Evolutionary conservation across 805 yeast species (phyloP).

Genomic region (Millerozyma acaciae): DNA sequence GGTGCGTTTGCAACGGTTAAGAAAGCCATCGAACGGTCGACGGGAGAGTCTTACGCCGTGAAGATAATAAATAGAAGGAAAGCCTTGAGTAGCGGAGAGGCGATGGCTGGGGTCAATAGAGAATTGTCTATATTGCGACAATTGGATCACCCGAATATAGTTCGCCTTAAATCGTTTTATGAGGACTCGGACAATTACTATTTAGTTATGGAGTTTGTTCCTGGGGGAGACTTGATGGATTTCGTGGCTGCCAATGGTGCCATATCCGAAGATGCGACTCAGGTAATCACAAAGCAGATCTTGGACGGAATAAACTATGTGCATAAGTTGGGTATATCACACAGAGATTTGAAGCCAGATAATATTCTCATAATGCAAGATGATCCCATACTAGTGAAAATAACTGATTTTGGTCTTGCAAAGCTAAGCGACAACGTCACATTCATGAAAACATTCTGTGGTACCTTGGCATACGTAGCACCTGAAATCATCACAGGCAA

Average conservation of each 20-base stretch:
- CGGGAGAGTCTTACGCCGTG: conserved; percentile 86
- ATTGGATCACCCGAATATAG: conserved; percentile 82
- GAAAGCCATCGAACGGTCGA: conserved; percentile 78
- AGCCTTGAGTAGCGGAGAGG: conserved; percentile 64
- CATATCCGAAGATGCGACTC: conserved; percentile 85
- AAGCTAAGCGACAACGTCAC: conserved; percentile 82
- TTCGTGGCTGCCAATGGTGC: conserved; percentile 90
- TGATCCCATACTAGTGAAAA: conserved; percentile 87
- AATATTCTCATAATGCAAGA: conserved; percentile 86
- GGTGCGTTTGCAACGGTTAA: conserved; percentile 98
- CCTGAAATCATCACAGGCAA: conserved; percentile 80
- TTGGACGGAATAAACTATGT: conserved; percentile 82
- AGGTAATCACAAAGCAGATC: conserved; percentile 81
- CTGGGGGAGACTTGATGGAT: conserved; percentile 98
- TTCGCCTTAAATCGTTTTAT: conserved; percentile 73
- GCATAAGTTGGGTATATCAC: conserved; percentile 88
- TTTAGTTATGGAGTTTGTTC: conserved; percentile 91
- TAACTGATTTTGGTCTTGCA: conserved; percentile 95
- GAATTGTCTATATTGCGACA: conserved; percentile 78
- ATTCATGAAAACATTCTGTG: conserved; percentile 93
- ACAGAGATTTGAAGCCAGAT: conserved; percentile 94
- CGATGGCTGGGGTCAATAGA: conserved; percentile 73
- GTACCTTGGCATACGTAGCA: conserved; percentile 94
- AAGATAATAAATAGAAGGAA: conserved; percentile 84
- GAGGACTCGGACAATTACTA: conserved; percentile 81